Conservation (phyloP, 1,284 basidiomycete genomes). For the Ceraceosorus bombacis region DNA sequence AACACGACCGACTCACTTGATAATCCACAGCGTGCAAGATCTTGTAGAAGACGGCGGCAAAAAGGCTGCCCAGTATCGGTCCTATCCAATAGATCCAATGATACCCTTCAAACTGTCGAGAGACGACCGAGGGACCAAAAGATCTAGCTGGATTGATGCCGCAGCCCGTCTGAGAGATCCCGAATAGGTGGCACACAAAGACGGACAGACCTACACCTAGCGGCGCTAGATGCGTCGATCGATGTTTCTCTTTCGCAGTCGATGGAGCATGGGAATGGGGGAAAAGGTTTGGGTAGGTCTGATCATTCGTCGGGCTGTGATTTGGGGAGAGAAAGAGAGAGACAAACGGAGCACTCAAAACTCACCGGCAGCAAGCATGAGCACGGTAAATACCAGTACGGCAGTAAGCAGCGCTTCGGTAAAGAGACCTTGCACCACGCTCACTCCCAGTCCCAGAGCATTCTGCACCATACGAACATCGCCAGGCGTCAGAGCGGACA, state of each 20-base stretch:
- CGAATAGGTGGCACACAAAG: conserved; percentile 23
- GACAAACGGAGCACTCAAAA: too few relatives aligned
- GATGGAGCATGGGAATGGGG: too few relatives aligned
- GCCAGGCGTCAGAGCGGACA: conserved; percentile 48
- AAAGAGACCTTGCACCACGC: conserved; percentile 35
- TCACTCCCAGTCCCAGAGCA: conserved; percentile 42
- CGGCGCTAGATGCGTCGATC: conserved; percentile 39
- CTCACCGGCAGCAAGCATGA: conserved; percentile 49
- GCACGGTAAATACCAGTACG: conserved; percentile 49
- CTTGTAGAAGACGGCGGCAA: conserved; percentile 10
- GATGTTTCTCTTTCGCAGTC: conserved; percentile 49
- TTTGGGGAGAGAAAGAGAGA: too few relatives aligned
- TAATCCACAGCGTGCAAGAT: conserved; percentile 5
- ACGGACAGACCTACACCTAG: conserved; percentile 32
- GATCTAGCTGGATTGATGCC: conserved; percentile 11
- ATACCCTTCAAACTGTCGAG: conserved; percentile 3
- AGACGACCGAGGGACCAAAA: conserved; percentile 14
- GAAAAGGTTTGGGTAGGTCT: too few relatives aligned
- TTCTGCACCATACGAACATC: conserved; percentile 48
- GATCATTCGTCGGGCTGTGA: too few relatives aligned
- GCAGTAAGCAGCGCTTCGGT: conserved; percentile 53
- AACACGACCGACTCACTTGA: not conserved
- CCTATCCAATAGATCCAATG: conserved; percentile 16
- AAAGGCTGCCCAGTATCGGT: conserved; percentile 8
- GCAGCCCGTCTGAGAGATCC: conserved; percentile 13